phyloP scores from a whole-genome alignment of 2,329 filamentous ascomycete species.

The Diaporthe vaccinii region DNA sequence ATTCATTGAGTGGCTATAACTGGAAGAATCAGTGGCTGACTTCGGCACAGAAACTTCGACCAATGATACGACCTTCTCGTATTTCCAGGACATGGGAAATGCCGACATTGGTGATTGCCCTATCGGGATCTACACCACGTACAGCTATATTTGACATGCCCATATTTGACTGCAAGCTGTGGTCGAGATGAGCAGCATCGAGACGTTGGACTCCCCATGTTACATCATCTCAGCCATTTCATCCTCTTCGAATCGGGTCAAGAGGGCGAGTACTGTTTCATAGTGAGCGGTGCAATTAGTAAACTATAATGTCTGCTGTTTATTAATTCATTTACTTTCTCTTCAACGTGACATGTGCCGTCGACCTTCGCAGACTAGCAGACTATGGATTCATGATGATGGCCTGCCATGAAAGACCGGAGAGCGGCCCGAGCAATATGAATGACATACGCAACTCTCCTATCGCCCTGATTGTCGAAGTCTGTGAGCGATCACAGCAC shows the following conservation, averaged over 20 bases:
- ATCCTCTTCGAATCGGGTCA: background rate
- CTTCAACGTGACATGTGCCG: background rate
- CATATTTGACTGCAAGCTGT: background rate
- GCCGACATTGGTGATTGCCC: slow-evolving; percentile 24
- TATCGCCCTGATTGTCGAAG: background rate
- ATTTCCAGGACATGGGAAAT: slow-evolving; percentile 45
- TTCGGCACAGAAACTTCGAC: slow-evolving; percentile 45
- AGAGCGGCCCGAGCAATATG: background rate
- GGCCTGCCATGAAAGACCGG: background rate
- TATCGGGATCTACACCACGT: slow-evolving; percentile 29
- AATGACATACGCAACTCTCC: background rate
- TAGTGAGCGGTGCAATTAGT: background rate
- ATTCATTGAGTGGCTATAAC: too few species aligned
- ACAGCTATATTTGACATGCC: slow-evolving; percentile 23
- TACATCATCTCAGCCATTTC: too few species aligned
- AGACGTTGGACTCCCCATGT: background rate
- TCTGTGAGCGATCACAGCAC: background rate
- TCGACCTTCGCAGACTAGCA: background rate
- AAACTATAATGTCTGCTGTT: background rate
- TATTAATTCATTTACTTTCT: background rate
- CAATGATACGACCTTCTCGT: slow-evolving; percentile 50
- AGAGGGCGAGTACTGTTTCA: background rate
- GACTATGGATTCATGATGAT: background rate
- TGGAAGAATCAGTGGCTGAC: background rate
- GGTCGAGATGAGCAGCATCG: too few species aligned